A percentile compares a stretch with the other conserved stretches of the same genome.
These are phyloP conservation scores for Arabidopsis hybrid DNA, from an alignment of 441 rosid genomes.

Conservation along the genomic window DNA sequence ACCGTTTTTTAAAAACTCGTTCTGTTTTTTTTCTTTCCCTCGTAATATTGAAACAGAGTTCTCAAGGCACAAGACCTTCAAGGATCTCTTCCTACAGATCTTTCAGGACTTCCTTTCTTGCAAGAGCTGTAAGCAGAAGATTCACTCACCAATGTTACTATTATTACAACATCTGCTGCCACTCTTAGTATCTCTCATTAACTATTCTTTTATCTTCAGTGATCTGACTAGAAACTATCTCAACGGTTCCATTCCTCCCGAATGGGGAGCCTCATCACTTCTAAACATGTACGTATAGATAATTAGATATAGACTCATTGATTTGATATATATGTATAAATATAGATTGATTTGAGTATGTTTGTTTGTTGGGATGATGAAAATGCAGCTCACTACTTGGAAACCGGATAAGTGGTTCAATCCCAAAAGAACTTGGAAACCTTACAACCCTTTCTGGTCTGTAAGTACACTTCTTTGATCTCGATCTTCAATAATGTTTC, in stretches of 20 bases:
- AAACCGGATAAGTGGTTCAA: constrained; percentile 60
- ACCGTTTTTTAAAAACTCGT: background rate
- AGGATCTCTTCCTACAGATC: constrained; percentile 56
- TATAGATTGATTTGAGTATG: background rate
- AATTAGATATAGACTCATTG: no score
- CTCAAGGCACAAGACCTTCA: constrained; percentile 53
- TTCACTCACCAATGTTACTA: background rate
- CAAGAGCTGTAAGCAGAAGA: constrained; percentile 51
- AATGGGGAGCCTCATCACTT: constrained; percentile 56
- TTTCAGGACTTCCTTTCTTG: constrained; percentile 55
- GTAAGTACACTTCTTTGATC: constrained; percentile 49
- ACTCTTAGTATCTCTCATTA: background rate
- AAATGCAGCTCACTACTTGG: constrained; percentile 54
- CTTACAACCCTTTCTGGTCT: constrained; percentile 46
- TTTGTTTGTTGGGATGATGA: constrained; percentile 20
- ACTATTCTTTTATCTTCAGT: constrained; percentile 40
- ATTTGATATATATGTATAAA: background rate
- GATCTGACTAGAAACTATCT: constrained; percentile 68
- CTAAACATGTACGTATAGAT: constrained; percentile 46
- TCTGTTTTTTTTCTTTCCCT: background rate
- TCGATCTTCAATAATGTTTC: background rate
- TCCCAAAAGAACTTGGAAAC: constrained; percentile 66
- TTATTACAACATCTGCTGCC: constrained; percentile 5
- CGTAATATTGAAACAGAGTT: constrained; percentile 46
- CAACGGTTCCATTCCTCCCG: constrained; percentile 61